These are phyloP conservation scores for Lichtheimia hyalospora DNA, from an alignment of 371 early-diverging fungal species.

Conservation along the genomic window DNA sequence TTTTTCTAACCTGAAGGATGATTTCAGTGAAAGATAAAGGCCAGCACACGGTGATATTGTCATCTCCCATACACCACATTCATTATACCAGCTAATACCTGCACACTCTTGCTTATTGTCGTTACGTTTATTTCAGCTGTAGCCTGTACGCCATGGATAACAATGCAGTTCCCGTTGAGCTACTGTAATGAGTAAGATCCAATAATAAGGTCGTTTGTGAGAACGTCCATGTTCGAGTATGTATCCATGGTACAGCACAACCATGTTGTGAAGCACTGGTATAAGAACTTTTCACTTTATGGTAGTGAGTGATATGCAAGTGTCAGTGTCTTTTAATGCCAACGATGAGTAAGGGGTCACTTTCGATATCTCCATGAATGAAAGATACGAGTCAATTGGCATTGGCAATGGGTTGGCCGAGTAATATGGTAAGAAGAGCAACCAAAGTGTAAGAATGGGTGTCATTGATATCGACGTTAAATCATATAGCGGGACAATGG, in stretches of 20 bases:
- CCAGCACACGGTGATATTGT: no score
- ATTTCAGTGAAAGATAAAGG: no score
- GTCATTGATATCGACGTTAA: neutral
- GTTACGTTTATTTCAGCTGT: no score
- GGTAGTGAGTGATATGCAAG: conserved; percentile 13
- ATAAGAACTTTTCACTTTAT: no score
- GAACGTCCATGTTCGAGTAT: conserved; percentile 33
- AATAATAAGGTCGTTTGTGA: conserved; percentile 49
- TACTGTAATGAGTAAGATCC: conserved; percentile 57
- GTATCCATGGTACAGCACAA: conserved; percentile 26
- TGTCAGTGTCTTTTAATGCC: conserved; percentile 23
- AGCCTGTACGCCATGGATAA: no score
- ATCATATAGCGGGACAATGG: conserved; percentile 11
- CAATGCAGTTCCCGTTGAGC: conserved; percentile 28
- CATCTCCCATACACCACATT: no score
- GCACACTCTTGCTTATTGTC: no score
- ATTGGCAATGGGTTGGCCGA: conserved; percentile 9
- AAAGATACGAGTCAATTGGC: conserved; percentile 20
- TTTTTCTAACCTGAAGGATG: no score
- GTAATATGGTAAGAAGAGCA: conserved; percentile 21
- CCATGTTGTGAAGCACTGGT: neutral
- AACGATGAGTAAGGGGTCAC: conserved; percentile 37
- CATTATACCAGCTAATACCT: no score
- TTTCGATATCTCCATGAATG: conserved; percentile 32
- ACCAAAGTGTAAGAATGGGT: neutral